These are phyloP conservation scores for Lathyrus tuberosus DNA, from an alignment of 306 rosid genomes.

Conservation along the genomic window DNA sequence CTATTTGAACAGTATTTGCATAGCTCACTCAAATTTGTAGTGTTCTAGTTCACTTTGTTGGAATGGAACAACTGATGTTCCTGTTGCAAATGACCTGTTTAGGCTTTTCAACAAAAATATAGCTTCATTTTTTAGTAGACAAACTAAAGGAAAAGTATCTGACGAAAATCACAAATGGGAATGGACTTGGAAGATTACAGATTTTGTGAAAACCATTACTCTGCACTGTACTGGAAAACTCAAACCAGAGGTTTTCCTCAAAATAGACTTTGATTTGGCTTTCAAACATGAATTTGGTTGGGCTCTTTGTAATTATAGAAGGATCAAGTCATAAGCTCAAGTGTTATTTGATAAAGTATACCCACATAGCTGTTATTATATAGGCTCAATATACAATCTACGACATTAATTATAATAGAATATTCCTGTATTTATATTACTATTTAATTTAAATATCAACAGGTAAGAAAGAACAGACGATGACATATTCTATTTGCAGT, in stretches of 20 bases:
- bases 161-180: constrained; percentile 3
- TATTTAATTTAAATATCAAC: too few species aligned
- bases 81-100: constrained; percentile 9
- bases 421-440: too few species aligned
- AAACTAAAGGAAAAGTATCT: background rate
- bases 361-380: too few species aligned
- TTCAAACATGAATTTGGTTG: background rate
- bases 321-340: background rate
- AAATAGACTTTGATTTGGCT: background rate
- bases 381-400: too few species aligned
- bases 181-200: background rate
- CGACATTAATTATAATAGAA: too few species aligned
- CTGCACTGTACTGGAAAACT: constrained; percentile 6
- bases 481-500: background rate
- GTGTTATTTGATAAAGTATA: background rate
- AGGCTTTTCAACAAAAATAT: constrained; percentile 16
- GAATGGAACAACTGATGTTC: constrained; percentile 11
- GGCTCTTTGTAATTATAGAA: background rate
- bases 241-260: constrained; percentile 2
- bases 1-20: constrained; percentile 14
- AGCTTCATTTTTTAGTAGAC: constrained; percentile 10
- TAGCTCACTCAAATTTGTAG: background rate
- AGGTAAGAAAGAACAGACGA: background rate
- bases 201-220: background rate
- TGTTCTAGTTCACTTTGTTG: background rate